Base-by-base conservation (phyloP, 495 filamentous ascomycete species). In the Penicillium waksmanii region DNA sequence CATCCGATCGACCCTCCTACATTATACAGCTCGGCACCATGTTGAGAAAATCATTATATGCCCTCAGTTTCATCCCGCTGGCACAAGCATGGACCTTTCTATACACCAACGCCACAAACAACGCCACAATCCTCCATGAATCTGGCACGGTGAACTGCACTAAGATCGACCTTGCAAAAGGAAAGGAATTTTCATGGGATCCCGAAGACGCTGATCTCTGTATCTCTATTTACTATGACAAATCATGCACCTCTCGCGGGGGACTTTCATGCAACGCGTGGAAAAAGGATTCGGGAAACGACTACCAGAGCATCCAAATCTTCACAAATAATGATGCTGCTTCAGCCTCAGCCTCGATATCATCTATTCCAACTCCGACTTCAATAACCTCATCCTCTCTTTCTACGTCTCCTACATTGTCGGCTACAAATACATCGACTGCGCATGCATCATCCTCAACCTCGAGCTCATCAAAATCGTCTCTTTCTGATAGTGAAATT, bases 191-290 rank as follows among this genome's bases (percentile, higher is more conserved):
- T 21, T 54, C 58, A 11, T 67, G 58, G 62, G 65, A 67, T 40
- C 65, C 65, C 0, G 62, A 67, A 36, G 52, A 43, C 2, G 31
- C 25, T 1, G 21, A 55, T 33, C 52, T 62, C 15, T 67, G 65
- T 10, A 50, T 67, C 38, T 65, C 62, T 7, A 65, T 67, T 31
- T 67, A 65, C 44, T 61, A 64, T 49, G 65, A 67, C 34, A 43
- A 25, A 17, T 23, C 17, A 0, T 66, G 63, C 27, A 19, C 19
- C 6, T 58, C 38, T 3, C 34, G 51, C 27, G 63, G 52, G 0
- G 63, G 63, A 17, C 50, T 56, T 13, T 53, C 56, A 7, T 66
- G 63, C 27, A 7, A 10, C 1, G 19, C 49, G 5, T 62, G 59
- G 63, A 50, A 61, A 15, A 66, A 66, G 25, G 55, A 51, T 25